Evolutionary conservation across 2,329 filamentous ascomycete species (phyloP).

Genomic region (Exserohilum rostratum): DNA sequence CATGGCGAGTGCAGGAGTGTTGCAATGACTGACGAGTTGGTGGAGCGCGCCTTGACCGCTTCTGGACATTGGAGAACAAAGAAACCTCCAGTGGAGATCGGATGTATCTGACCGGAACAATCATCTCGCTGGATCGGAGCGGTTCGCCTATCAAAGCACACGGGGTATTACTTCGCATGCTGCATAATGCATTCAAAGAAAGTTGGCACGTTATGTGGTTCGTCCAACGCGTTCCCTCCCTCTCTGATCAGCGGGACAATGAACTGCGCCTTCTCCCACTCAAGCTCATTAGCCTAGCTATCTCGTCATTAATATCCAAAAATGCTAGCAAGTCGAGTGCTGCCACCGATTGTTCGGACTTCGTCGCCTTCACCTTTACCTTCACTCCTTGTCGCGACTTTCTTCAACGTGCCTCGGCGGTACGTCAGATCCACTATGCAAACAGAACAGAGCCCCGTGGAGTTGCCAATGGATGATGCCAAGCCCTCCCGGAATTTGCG

Average conservation of each 20-base stretch:
- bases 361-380: conserved; percentile 23
- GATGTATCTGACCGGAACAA: conserved; percentile 46
- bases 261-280: conserved; percentile 40
- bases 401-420: conserved; percentile 44
- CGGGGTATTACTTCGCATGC: conserved; percentile 17
- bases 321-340: conserved; percentile 44
- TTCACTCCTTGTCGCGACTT: conserved; percentile 37
- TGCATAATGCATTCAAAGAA: conserved; percentile 46
- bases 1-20: conserved; percentile 35
- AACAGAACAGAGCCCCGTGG: conserved; percentile 21
- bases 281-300: conserved; percentile 36
- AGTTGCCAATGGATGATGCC: conserved; percentile 28
- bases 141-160: conserved; percentile 31
- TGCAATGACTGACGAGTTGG: conserved; percentile 44
- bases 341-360: conserved; percentile 40
- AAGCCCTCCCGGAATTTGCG: conserved; percentile 31
- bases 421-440: conserved; percentile 45
- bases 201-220: conserved; percentile 26
- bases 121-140: conserved; percentile 39
- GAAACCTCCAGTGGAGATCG: conserved; percentile 39
- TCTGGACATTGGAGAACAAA: conserved; percentile 44
- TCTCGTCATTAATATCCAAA: conserved; percentile 31
- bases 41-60: conserved; percentile 40
- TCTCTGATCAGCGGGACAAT: conserved; percentile 43
- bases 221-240: conserved; percentile 29